Evolutionary conservation across 192 early-diverging fungal species (phyloP).

Genomic region (Coemansia sp.): DNA sequence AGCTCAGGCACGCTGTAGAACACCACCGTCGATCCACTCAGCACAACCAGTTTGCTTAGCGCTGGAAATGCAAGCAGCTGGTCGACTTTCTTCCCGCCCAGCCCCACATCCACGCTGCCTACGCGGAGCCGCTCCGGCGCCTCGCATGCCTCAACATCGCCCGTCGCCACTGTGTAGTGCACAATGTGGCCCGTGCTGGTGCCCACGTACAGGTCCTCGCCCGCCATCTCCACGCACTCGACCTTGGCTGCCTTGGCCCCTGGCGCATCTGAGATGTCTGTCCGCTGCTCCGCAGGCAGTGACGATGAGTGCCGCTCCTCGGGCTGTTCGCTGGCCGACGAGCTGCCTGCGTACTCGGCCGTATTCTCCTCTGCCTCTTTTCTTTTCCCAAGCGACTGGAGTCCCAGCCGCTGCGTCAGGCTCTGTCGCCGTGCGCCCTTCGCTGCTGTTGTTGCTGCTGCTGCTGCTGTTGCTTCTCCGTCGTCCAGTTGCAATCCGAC

Average conservation of each 20-base stretch:
- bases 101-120: conserved; percentile 19
- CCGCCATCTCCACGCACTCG: conserved; percentile 45
- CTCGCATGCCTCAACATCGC: conserved; percentile 11
- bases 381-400: conserved; percentile 15
- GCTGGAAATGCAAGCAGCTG: conserved; percentile 44
- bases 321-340: background rate
- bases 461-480: background rate
- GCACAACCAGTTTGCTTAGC: conserved; percentile 31
- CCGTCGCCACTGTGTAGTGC: conserved; percentile 33
- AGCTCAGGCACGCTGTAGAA: conserved; percentile 34
- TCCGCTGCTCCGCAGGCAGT: conserved; percentile 1
- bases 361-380: background rate
- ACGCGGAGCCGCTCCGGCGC: conserved; percentile 27
- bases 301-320: conserved; percentile 1
- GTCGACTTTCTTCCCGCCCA: conserved; percentile 44
- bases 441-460: background rate
- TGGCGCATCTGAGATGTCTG: background rate
- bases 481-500: conserved; percentile 24
- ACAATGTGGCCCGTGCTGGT: conserved; percentile 41
- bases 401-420: conserved; percentile 47
- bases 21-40: conserved; percentile 40
- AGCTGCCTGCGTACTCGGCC: background rate
- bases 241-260: conserved; percentile 8
- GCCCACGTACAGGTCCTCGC: conserved; percentile 38
- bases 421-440: conserved; percentile 37